Conservation (phyloP, 2,329 filamentous ascomycete species). For the Diaporthe nobilis region DNA sequence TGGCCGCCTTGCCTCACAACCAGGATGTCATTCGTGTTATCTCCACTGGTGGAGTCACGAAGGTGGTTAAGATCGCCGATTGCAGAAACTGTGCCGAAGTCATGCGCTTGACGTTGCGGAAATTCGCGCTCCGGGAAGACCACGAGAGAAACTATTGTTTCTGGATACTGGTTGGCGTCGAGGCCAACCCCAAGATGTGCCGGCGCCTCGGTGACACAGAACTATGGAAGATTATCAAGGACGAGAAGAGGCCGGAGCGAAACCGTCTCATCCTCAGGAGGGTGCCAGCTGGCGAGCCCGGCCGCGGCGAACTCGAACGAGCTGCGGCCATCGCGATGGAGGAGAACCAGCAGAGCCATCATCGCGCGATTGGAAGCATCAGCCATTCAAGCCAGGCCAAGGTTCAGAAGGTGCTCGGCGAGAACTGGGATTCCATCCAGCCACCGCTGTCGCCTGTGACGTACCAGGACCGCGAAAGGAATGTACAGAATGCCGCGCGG, state of each 20-base stretch:
- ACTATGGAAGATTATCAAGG: constrained; percentile 90
- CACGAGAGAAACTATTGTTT: constrained; percentile 98
- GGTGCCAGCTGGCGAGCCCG: constrained; percentile 92
- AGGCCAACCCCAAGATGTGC: constrained; percentile 85
- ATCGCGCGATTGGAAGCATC: constrained; percentile 71
- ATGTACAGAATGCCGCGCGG: constrained; percentile 71
- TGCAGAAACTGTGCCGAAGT: constrained; percentile 95
- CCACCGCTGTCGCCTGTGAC: constrained; percentile 89
- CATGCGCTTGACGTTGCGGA: constrained; percentile 88
- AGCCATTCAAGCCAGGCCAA: constrained; percentile 88
- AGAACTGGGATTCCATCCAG: constrained; percentile 85
- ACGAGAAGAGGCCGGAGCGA: constrained; percentile 86
- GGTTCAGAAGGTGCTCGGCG: constrained; percentile 89
- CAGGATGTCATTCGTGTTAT: constrained; percentile 95
- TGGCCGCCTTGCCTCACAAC: constrained; percentile 86
- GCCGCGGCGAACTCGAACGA: constrained; percentile 86
- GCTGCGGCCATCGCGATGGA: constrained; percentile 92
- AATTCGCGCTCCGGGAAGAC: constrained; percentile 89
- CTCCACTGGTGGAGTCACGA: constrained; percentile 90
- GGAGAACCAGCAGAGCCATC: constrained; percentile 82
- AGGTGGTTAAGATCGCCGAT: constrained; percentile 92
- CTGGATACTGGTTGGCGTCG: constrained; percentile 89
- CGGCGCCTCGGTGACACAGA: constrained; percentile 88
- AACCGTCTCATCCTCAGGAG: constrained; percentile 92
- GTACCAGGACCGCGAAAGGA: constrained; percentile 77